Conservation (phyloP, 2,329 filamentous ascomycete species). For the Aspergillus glaucus region DNA sequence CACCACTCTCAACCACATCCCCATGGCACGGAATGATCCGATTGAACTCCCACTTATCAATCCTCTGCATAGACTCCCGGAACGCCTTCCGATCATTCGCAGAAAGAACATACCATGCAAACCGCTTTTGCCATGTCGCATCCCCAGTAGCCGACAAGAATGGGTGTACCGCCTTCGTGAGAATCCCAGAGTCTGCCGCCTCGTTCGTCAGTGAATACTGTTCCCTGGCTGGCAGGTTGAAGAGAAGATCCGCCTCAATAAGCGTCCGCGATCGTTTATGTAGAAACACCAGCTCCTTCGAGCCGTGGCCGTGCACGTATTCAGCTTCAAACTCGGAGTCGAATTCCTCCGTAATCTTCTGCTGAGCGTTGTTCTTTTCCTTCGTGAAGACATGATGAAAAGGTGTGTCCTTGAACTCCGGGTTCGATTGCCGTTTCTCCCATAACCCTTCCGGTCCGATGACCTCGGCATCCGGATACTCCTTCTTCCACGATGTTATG, state of each 20-base stretch:
- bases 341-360: constrained; percentile 67
- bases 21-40: constrained; percentile 88
- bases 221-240: constrained; percentile 82
- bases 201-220: constrained; percentile 63
- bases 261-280: constrained; percentile 73
- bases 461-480: constrained; percentile 71
- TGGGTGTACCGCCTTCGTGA: constrained; percentile 51
- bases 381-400: constrained; percentile 65
- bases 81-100: constrained; percentile 60
- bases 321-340: constrained; percentile 81
- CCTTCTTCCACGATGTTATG: constrained; percentile 73
- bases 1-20: constrained; percentile 70
- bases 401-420: constrained; percentile 49
- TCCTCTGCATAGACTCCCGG: constrained; percentile 60
- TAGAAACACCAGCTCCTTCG: constrained; percentile 81
- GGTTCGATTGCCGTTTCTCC: constrained; percentile 66
- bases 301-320: constrained; percentile 71
- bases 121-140: constrained; percentile 69
- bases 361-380: constrained; percentile 39
- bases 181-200: constrained; percentile 50
- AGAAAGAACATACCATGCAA: constrained; percentile 71
- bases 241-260: constrained; percentile 84
- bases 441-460: constrained; percentile 76
- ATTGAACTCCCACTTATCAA: constrained; percentile 76
- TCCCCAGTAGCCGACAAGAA: constrained; percentile 53